Evolutionary conservation across 805 yeast species (phyloP), one percentile per base, ranked within the genome.

Genomic region (Metschnikowia gruessii): DNA sequence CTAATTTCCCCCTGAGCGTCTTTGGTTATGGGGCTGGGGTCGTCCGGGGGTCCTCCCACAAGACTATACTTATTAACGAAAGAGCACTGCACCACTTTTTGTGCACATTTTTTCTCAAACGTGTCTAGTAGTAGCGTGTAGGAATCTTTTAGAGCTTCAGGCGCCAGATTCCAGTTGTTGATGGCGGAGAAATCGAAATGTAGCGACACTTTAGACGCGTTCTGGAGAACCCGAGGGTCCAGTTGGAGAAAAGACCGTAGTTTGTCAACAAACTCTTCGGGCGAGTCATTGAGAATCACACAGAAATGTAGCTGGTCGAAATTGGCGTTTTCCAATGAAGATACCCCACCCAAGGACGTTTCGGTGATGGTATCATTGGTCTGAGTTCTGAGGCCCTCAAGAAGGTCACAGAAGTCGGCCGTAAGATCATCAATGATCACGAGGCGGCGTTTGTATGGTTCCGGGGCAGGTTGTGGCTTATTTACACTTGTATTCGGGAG

Each of bases 1-100:
- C 50, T 42, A 26, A 69, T 60, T 43, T 72, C 76, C 4, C 54
- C 58, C 48, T 67, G 70, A 26, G 70, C 69, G 40, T 68, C 74
- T 40, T 65, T 60, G 6, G 70, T 71, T 2, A 71, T 50, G 19
- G 52, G 55, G 1, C 62, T 62, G 28, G 67, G 47, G 36, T 68
- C 74, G 40, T 57, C 57, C 33, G 8, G 44, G 47, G 64, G 66
- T 8, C 62, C 63, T 2, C 70, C 64, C 40, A 58, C 60, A 51
- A 60, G 51, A 40, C 67, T 65, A 49, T 66, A 67, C 46, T 72
- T 72, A 49, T 62, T 58, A 22, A 71, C 60, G n/a, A 70, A 51
- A 7, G 77, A 71, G 42, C 69, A 64, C 31, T 72, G 76, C 0
- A 47, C 52, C 2, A 72, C 68, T 43, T 66, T 66, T 4, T 46